Evolutionary conservation across 768 basidiomycete genomes (phyloP).

Genomic region (Russula sp.): DNA sequence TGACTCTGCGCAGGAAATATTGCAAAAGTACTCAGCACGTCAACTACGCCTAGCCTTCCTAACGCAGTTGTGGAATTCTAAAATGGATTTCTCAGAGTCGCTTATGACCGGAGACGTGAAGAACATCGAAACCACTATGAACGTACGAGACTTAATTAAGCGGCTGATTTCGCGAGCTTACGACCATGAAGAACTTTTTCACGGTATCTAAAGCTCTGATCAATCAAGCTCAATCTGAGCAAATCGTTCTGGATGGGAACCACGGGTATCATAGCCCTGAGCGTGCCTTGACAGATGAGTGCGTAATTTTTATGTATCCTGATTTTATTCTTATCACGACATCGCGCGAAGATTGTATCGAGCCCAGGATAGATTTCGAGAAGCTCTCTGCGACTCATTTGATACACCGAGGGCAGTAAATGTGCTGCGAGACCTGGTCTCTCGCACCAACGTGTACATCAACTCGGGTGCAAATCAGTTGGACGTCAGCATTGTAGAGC

Average conservation of each 20-base stretch:
- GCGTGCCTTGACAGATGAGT: conserved; percentile 60
- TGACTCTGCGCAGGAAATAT: conserved; percentile 57
- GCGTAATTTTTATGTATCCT: conserved; percentile 21
- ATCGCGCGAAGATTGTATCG: conserved; percentile 51
- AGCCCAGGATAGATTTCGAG: conserved; percentile 72
- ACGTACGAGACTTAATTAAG: conserved; percentile 44
- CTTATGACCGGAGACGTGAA: conserved; percentile 86
- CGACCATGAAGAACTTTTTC: conserved; percentile 78
- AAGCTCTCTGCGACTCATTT: conserved; percentile 92
- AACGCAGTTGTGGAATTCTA: conserved; percentile 84
- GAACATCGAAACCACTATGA: conserved; percentile 73
- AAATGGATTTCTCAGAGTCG: conserved; percentile 90
- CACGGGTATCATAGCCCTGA: conserved; percentile 66
- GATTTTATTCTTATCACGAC: conserved; percentile 6
- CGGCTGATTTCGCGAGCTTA: background rate
- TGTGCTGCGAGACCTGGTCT: conserved; percentile 72
- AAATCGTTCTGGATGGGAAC: conserved; percentile 45
- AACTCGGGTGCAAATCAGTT: conserved; percentile 50
- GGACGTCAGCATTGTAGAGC: conserved; percentile 57
- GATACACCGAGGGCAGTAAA: conserved; percentile 84
- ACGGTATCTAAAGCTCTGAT: conserved; percentile 76
- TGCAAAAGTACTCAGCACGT: conserved; percentile 73
- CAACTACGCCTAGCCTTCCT: conserved; percentile 91
- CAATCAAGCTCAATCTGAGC: conserved; percentile 44
- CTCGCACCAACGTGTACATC: conserved; percentile 83